phyloP scores from a whole-genome alignment of 2,329 filamentous ascomycete genomes.

The Microdochium nivale region DNA sequence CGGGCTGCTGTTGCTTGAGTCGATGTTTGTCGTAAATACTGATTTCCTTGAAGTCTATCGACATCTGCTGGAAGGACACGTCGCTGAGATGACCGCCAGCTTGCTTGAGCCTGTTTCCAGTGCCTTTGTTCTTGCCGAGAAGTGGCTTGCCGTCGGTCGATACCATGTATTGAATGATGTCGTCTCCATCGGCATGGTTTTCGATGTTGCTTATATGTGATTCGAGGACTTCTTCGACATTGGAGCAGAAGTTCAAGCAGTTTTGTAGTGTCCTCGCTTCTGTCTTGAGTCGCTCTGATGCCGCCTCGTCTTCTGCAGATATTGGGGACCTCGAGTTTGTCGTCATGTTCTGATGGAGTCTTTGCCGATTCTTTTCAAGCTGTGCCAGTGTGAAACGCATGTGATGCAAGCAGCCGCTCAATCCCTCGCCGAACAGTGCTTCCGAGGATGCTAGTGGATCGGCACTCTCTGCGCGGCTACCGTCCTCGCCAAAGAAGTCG shows the following conservation, averaged over 20 bases:
- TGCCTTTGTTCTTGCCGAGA: conserved; percentile 1
- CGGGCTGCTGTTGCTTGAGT: neutral
- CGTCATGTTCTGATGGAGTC: neutral
- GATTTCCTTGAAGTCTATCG: conserved; percentile 1
- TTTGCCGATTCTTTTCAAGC: neutral
- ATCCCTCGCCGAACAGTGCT: conserved; percentile 1
- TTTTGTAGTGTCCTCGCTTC: conserved; percentile 1
- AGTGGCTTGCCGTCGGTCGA: conserved; percentile 1
- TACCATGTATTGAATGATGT: conserved; percentile 1
- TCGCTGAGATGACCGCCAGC: conserved; percentile 1
- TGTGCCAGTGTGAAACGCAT: conserved; percentile 2
- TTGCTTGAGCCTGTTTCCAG: neutral
- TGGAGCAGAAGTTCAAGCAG: conserved; percentile 1
- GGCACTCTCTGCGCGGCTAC: too few relatives aligned
- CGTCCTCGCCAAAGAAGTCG: conserved; percentile 1
- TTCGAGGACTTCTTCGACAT: conserved; percentile 2
- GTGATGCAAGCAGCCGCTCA: conserved; percentile 1
- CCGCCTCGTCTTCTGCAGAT: neutral
- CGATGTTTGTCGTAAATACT: neutral
- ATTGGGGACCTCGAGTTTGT: neutral
- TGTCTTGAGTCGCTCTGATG: neutral
- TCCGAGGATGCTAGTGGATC: neutral
- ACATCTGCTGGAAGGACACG: conserved; percentile 1
- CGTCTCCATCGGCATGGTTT: conserved; percentile 1
- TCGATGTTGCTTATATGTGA: conserved; percentile 3